A percentile compares a stretch with the other conserved stretches of the same genome.
Evolutionary conservation across 768 basidiomycete species (phyloP).

Genomic region (Hemileccinum rubropunctum): DNA sequence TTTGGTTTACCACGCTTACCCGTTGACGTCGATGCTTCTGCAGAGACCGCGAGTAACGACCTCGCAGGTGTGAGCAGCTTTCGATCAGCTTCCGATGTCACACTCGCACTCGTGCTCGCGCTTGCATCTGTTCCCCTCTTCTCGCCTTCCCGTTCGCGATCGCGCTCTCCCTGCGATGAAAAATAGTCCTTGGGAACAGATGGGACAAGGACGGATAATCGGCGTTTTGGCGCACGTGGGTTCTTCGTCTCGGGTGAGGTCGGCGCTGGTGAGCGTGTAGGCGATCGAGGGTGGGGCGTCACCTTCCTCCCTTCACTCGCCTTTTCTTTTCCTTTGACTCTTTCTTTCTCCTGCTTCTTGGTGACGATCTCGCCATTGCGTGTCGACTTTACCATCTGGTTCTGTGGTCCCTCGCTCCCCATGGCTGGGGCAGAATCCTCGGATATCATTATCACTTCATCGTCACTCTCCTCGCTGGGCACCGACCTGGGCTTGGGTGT

Average conservation of each 20-base stretch:
- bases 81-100: background rate
- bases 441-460: background rate
- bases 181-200: conserved; percentile 26
- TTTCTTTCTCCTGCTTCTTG: conserved; percentile 1
- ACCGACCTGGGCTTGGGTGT: conserved; percentile 1
- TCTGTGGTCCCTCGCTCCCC: background rate
- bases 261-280: conserved; percentile 8
- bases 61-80: conserved; percentile 15
- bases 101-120: too few relatives aligned
- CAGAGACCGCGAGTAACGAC: conserved; percentile 21
- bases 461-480: background rate
- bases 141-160: background rate
- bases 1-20: conserved; percentile 19
- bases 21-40: conserved; percentile 21
- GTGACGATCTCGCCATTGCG: background rate
- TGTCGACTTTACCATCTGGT: background rate
- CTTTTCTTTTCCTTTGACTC: background rate
- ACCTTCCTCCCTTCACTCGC: background rate
- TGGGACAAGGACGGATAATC: conserved; percentile 30
- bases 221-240: conserved; percentile 15
- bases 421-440: background rate
- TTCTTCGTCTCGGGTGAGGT: conserved; percentile 3
- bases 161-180: conserved; percentile 9
- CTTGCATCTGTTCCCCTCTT: background rate
- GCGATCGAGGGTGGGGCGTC: background rate